phyloP scores from a whole-genome alignment of 257 asterid species.

The Solanum bukasovii region DNA sequence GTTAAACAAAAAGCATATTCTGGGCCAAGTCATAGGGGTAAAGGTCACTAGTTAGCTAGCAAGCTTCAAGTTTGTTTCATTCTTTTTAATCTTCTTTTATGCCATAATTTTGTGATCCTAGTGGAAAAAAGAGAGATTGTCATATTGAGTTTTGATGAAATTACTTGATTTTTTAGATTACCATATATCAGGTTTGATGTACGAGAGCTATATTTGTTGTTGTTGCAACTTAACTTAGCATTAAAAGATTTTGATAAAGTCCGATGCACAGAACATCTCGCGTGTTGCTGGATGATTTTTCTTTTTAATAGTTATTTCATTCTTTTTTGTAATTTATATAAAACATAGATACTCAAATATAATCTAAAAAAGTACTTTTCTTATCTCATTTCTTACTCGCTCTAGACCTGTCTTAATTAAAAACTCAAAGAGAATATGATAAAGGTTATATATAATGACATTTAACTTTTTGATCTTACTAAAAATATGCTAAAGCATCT shows the following conservation, averaged over 20 bases:
- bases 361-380: too few species aligned
- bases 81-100: not conserved
- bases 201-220: too few species aligned
- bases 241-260: not conserved
- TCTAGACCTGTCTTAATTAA: too few species aligned
- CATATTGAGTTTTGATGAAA: not conserved
- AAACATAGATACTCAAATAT: too few species aligned
- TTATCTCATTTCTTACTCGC: too few species aligned
- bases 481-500: not conserved
- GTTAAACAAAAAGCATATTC: slow-evolving; percentile 17
- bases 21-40: slow-evolving; percentile 30
- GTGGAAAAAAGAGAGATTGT: not conserved
- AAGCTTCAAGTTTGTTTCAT: not conserved
- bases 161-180: not conserved
- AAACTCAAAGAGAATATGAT: too few species aligned
- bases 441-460: too few species aligned
- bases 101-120: not conserved
- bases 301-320: not conserved
- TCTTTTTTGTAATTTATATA: too few species aligned
- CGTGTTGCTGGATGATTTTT: not conserved
- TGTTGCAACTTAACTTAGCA: not conserved
- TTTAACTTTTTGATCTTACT: too few species aligned
- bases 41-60: slow-evolving; percentile 16
- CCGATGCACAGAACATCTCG: not conserved
- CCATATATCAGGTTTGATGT: too few species aligned